These are phyloP conservation scores for Phytopythium montanum DNA, from an alignment of 352 stramenopile genomes.

Conservation along the genomic window DNA sequence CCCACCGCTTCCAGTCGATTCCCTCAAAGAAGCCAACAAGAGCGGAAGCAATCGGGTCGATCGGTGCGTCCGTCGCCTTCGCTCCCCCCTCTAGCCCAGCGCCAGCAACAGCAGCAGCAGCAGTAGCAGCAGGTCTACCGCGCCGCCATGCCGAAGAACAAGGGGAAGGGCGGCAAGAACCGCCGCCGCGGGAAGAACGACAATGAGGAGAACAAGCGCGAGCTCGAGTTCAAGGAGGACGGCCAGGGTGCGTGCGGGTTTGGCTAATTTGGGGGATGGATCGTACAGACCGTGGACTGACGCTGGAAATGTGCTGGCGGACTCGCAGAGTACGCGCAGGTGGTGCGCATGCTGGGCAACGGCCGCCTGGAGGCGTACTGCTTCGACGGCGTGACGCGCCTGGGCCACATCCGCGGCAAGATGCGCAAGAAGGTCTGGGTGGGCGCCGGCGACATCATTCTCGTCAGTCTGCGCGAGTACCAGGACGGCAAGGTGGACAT, in stretches of 20 bases:
- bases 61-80: not conserved
- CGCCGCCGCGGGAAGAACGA: conserved; percentile 97
- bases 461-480: conserved; percentile 98
- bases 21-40: conserved; percentile 1
- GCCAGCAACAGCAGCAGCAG: not conserved
- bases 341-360: conserved; percentile 99
- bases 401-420: conserved; percentile 99
- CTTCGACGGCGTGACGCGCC: conserved; percentile 97
- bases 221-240: conserved; percentile 99
- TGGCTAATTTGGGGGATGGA: not conserved
- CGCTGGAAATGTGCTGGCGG: conserved; percentile 1
- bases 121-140: not conserved
- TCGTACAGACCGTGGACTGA: not conserved
- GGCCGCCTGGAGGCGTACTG: conserved; percentile 98
- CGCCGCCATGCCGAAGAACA: conserved; percentile 82
- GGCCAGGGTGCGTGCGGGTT: conserved; percentile 85
- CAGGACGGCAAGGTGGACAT: conserved; percentile 99
- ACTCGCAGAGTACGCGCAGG: conserved; percentile 95
- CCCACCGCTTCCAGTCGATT: conserved; percentile 4
- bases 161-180: conserved; percentile 98
- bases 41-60: not conserved
- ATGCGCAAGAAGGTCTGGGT: conserved; percentile 99
- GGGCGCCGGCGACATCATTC: conserved; percentile 97
- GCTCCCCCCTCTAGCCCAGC: not conserved
- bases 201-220: conserved; percentile 98